Evolutionary conservation across 2,329 filamentous ascomycete species (phyloP).

Genomic region (Emmonsiellopsis sp.): DNA sequence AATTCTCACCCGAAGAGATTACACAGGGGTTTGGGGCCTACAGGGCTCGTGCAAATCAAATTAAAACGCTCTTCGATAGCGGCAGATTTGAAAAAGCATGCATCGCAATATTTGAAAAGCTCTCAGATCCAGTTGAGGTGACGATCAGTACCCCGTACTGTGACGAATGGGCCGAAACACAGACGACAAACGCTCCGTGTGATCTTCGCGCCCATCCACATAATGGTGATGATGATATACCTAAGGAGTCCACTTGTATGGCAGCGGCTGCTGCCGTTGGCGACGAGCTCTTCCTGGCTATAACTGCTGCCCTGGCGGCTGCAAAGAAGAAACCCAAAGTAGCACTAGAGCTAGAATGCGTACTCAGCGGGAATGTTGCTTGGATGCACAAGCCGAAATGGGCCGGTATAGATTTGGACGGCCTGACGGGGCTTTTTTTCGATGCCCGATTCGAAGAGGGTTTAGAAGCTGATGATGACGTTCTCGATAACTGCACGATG

Average conservation of each 20-base stretch:
- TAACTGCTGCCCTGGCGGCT: background rate
- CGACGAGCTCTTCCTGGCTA: background rate
- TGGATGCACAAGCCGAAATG: background rate
- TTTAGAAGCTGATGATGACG: no score
- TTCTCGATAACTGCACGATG: background rate
- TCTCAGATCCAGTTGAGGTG: background rate
- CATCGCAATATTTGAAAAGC: background rate
- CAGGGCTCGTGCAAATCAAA: background rate
- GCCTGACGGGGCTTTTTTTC: background rate
- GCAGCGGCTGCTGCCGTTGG: background rate
- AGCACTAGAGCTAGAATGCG: background rate
- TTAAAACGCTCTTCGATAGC: background rate
- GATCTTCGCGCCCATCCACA: background rate
- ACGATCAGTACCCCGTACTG: background rate
- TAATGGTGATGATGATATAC: background rate
- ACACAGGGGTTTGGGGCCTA: background rate
- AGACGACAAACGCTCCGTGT: background rate
- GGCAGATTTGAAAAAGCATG: background rate
- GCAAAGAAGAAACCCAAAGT: background rate
- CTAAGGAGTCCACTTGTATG: background rate
- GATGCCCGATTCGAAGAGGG: background rate
- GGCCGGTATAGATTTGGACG: background rate
- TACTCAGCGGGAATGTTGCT: background rate
- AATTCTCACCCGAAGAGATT: no score
- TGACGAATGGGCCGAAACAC: background rate